Conservation (phyloP, 768 basidiomycete genomes). For the Russula sp. region DNA sequence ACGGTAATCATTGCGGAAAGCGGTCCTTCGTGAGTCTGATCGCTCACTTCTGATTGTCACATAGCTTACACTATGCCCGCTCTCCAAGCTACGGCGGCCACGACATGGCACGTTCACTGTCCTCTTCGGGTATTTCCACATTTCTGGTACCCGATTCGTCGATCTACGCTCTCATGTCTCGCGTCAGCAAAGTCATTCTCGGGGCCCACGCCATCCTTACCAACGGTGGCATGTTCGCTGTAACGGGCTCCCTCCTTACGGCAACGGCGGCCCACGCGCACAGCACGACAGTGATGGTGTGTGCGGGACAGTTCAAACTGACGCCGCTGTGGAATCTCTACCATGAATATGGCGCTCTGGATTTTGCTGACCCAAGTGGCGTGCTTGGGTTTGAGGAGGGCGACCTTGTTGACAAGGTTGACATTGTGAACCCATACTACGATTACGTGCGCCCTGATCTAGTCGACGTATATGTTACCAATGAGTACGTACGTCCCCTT, state of each 20-base stretch:
- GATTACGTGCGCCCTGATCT: conserved; percentile 93
- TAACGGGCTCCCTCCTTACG: conserved; percentile 76
- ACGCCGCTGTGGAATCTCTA: conserved; percentile 88
- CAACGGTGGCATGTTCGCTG: conserved; percentile 92
- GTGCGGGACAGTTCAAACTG: conserved; percentile 94
- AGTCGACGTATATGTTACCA: conserved; percentile 91
- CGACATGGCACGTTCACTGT: conserved; percentile 75
- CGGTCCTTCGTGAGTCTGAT: conserved; percentile 69
- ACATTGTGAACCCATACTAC: conserved; percentile 93
- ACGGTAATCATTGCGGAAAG: conserved; percentile 96
- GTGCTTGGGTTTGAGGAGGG: conserved; percentile 72
- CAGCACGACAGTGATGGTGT: conserved; percentile 87
- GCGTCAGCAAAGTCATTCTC: conserved; percentile 93
- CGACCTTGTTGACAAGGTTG: conserved; percentile 74
- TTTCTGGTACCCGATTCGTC: conserved; percentile 96
- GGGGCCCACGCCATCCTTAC: conserved; percentile 95
- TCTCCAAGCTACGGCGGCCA: conserved; percentile 69
- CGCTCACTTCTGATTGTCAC: not conserved
- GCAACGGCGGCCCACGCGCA: conserved; percentile 85
- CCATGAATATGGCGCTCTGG: conserved; percentile 77
- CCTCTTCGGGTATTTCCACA: conserved; percentile 80
- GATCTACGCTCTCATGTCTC: conserved; percentile 91
- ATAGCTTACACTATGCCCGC: conserved; percentile 5
- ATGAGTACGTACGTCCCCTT: conserved; percentile 63
- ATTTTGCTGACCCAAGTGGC: conserved; percentile 65